These are phyloP conservation scores for Tetrahymena borealis DNA, from an alignment of 73 alveolate species.

Conservation along the genomic window DNA sequence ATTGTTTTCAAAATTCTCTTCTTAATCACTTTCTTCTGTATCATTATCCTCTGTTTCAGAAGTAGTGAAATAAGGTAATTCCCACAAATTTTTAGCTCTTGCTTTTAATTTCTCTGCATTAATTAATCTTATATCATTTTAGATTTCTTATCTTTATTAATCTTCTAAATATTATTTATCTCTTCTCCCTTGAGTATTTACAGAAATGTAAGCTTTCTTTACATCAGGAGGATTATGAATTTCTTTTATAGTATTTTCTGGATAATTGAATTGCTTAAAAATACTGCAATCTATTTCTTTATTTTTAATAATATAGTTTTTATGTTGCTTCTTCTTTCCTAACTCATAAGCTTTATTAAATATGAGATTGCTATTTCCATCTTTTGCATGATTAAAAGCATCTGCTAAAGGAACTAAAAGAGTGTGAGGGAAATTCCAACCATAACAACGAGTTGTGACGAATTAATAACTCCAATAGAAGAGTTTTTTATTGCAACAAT, in stretches of 20 bases:
- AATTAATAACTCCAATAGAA: constrained; percentile 32
- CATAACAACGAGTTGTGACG: constrained; percentile 50
- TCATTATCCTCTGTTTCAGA: constrained; percentile 25
- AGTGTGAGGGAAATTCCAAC: constrained; percentile 35
- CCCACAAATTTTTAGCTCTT: constrained; percentile 4
- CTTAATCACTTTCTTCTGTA: constrained; percentile 6
- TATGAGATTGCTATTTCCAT: neutral
- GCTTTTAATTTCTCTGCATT: neutral
- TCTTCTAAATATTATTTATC: neutral
- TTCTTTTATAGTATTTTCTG: neutral
- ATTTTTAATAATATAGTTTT: neutral
- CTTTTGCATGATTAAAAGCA: constrained; percentile 5
- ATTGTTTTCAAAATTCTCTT: neutral
- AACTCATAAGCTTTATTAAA: neutral
- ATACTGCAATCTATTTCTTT: neutral
- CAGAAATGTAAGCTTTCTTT: neutral
- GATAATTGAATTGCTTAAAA: neutral
- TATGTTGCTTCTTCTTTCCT: neutral
- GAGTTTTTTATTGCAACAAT: constrained; percentile 8
- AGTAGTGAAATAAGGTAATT: neutral
- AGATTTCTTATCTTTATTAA: neutral
- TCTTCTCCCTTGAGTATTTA: neutral
- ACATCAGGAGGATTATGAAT: neutral
- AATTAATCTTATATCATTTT: neutral
- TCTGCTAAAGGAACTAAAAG: constrained; percentile 41